Percentiles rank a stretch among this genome's conserved stretches.
Conservation (phyloP, 2,329 filamentous ascomycete species). For the Pezicula rhizophila region DNA sequence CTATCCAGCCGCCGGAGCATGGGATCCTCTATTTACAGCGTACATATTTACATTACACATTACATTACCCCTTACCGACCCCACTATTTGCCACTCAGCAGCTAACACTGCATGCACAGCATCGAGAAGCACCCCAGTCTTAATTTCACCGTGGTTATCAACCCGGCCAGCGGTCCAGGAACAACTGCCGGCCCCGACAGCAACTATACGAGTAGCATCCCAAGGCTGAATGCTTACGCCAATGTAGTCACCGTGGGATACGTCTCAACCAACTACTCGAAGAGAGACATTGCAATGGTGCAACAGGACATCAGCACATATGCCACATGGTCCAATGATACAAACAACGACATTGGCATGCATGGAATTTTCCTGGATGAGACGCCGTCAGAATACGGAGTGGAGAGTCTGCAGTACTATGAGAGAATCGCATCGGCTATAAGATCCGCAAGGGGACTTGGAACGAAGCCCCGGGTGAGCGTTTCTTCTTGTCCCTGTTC, state of each 20-base stretch:
- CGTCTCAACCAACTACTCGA: constrained; percentile 30
- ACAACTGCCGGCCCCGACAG: constrained; percentile 23
- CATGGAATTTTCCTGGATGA: constrained; percentile 42
- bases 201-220: constrained; percentile 29
- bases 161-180: constrained; percentile 29
- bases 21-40: constrained; percentile 38
- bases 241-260: constrained; percentile 37
- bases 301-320: constrained; percentile 36
- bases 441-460: constrained; percentile 27
- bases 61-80: too few species aligned
- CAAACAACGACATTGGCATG: constrained; percentile 32
- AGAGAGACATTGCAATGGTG: constrained; percentile 24
- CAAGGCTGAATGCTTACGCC: constrained; percentile 29
- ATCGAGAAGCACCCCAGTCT: constrained; percentile 15
- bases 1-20: constrained; percentile 39
- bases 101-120: constrained; percentile 4
- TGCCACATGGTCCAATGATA: constrained; percentile 33
- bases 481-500: constrained; percentile 10
- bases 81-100: too few species aligned
- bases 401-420: constrained; percentile 27
- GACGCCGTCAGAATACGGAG: constrained; percentile 32
- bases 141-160: constrained; percentile 24
- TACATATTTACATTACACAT: too few species aligned
- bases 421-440: constrained; percentile 28
- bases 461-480: constrained; percentile 32